Percentiles rank a stretch among this genome's conserved stretches.
These are phyloP conservation scores for Cicer yamashitae DNA, from an alignment of 306 rosid species.

Conservation along the genomic window DNA sequence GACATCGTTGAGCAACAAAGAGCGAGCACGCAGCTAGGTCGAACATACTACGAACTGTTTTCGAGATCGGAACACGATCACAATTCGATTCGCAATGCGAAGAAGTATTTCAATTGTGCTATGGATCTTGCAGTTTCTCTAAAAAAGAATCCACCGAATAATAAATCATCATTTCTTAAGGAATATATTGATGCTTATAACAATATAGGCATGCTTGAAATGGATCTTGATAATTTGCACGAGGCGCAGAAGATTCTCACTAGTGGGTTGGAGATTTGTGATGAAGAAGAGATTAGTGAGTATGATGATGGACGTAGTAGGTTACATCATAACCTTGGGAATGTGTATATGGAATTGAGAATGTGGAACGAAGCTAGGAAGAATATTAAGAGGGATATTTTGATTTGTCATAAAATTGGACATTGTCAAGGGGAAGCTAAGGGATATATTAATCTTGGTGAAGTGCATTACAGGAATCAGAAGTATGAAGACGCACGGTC, in stretches of 20 bases:
- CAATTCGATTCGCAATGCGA: constrained; percentile 66
- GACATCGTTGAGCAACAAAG: constrained; percentile 87
- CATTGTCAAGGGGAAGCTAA: constrained; percentile 92
- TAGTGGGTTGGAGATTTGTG: constrained; percentile 69
- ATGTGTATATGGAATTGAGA: constrained; percentile 76
- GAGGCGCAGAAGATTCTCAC: constrained; percentile 65
- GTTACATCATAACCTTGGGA: constrained; percentile 93
- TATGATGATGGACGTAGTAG: constrained; percentile 76
- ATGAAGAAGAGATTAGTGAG: constrained; percentile 79
- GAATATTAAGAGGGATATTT: constrained; percentile 71
- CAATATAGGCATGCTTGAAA: constrained; percentile 87
- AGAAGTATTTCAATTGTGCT: constrained; percentile 74
- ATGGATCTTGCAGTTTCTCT: constrained; percentile 72
- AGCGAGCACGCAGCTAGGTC: constrained; percentile 91
- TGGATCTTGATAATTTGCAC: constrained; percentile 78
- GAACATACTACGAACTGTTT: constrained; percentile 75
- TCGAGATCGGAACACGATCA: constrained; percentile 67
- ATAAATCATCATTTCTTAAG: constrained; percentile 56
- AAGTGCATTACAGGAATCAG: constrained; percentile 73
- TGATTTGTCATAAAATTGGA: constrained; percentile 73
- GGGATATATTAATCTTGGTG: constrained; percentile 85
- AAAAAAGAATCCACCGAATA: constrained; percentile 65
- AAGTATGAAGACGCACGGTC: constrained; percentile 69
- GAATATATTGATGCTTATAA: constrained; percentile 89
- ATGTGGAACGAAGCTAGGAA: constrained; percentile 70